Conservation (phyloP, 352 stramenopile genomes). For the Phytophthora foliorum region DNA sequence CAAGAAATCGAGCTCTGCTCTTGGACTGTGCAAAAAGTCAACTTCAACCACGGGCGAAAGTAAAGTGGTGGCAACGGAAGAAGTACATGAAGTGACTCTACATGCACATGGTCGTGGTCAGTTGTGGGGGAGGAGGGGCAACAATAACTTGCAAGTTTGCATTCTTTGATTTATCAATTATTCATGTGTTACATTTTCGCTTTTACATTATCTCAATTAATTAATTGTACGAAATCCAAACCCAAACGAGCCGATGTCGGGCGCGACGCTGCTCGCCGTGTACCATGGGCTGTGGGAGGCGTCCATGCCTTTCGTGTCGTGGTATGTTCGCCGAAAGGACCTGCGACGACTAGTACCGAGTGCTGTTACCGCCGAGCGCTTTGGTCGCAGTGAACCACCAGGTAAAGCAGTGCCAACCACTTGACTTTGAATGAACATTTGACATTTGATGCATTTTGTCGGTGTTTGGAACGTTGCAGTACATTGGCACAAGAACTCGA, state of each 20-base stretch:
- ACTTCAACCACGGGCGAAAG: neutral
- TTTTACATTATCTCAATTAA: too few relatives aligned
- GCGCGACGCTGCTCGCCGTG: constrained; percentile 26
- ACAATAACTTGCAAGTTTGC: too few relatives aligned
- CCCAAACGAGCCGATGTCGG: constrained; percentile 20
- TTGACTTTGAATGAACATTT: constrained; percentile 1
- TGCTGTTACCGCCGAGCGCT: constrained; percentile 58
- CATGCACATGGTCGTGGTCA: too few relatives aligned
- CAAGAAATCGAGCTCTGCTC: too few relatives aligned
- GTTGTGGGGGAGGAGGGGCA: too few relatives aligned
- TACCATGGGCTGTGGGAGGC: constrained; percentile 68
- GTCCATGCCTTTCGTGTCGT: constrained; percentile 60
- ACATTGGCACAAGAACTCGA: constrained; percentile 27
- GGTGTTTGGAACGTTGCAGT: constrained; percentile 3
- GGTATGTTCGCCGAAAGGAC: constrained; percentile 70
- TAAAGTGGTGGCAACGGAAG: too few relatives aligned
- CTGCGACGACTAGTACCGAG: constrained; percentile 39
- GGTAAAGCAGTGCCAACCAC: constrained; percentile 23
- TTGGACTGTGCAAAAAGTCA: neutral
- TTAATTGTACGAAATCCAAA: neutral
- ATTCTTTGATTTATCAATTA: neutral
- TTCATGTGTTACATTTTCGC: neutral
- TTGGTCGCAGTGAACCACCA: constrained; percentile 50
- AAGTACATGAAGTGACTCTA: too few relatives aligned
- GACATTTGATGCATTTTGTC: neutral